Evolutionary conservation across 2,329 filamentous ascomycete genomes (phyloP), one percentile per base, ranked within the genome.

Genomic region (Phoma sp.): DNA sequence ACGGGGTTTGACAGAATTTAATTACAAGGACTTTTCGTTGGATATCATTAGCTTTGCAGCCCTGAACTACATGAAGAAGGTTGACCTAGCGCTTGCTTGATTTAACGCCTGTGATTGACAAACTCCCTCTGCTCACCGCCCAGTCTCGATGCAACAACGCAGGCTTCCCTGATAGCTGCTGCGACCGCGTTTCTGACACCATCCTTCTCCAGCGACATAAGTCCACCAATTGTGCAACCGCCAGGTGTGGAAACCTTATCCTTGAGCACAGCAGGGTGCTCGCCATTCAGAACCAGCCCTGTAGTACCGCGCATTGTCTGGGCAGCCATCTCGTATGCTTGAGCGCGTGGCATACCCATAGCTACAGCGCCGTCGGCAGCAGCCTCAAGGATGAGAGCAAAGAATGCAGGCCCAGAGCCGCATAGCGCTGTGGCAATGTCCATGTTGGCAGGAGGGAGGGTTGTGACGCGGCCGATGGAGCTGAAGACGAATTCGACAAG

Each of bases 231-330:
- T 4, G 89, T 92, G 74, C 89, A 92, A 1, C 90, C 90, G 4
- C 88, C 89, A 0, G 89, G 89, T 1, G 89, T 91, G 61, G 80
- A 86, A n/a, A 91, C 87, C 76, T 89, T 90, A 64, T 93, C 89
- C 46, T 86, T 82, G 47, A 93, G 75, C 22, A 91, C 75, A 13
- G 89, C 89, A 1, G 90, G 90, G 72, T 93, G 89, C 70, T 91
- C 88, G 11, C 89, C 89, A 49, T 76, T 82, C 50, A 90, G 79
- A 9, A 93, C 85, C 64, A 93, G 68, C 0, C 83, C 85, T 0
- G 89, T 87, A 0, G 88, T 86, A 22, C 90, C 90, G 61, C 84
- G 82, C 87, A 92, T 91, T 10, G 86, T 86, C 78, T 93, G 90
- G 1, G 89, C 87, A 24, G 89, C 89, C 89, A 93, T 92, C 57